phyloP scores from a whole-genome alignment of 1,284 basidiomycete species.

The Naganishia cerealis region DNA sequence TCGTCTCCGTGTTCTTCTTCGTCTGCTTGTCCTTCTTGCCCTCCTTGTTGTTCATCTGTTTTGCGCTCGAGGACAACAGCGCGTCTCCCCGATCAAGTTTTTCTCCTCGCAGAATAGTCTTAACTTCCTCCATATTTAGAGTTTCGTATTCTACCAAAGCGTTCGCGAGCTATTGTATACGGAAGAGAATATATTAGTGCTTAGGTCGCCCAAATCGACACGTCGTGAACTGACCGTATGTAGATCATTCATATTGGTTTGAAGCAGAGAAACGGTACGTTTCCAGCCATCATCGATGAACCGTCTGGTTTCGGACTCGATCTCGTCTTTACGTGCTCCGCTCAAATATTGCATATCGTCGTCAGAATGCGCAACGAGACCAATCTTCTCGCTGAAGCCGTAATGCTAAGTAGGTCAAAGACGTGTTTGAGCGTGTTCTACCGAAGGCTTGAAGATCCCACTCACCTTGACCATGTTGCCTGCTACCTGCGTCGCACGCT shows the following conservation, averaged over 20 bases:
- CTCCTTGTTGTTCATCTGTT: neutral
- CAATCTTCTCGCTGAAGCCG: constrained; percentile 80
- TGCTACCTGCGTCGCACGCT: constrained; percentile 74
- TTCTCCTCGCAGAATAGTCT: constrained; percentile 77
- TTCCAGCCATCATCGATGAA: constrained; percentile 72
- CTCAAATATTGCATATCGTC: constrained; percentile 70
- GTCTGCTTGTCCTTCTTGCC: constrained; percentile 28
- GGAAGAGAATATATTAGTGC: neutral
- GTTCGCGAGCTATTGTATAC: constrained; percentile 66
- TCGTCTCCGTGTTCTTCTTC: constrained; percentile 23
- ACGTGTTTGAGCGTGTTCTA: neutral
- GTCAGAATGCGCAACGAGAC: constrained; percentile 71
- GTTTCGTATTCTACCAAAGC: constrained; percentile 93
- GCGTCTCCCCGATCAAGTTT: constrained; percentile 57
- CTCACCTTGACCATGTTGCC: constrained; percentile 83
- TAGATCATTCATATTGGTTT: constrained; percentile 71
- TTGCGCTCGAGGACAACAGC: constrained; percentile 5
- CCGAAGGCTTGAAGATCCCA: constrained; percentile 23
- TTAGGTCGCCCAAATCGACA: too few relatives aligned
- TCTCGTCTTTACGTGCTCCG: constrained; percentile 71
- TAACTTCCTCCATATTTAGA: constrained; percentile 79
- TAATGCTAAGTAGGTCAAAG: constrained; percentile 57
- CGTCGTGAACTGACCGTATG: constrained; percentile 62
- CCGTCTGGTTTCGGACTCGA: constrained; percentile 78
- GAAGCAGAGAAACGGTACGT: constrained; percentile 69